These are phyloP conservation scores for Pythium oligandrum DNA, from an alignment of 352 stramenopile species.

Conservation along the genomic window DNA sequence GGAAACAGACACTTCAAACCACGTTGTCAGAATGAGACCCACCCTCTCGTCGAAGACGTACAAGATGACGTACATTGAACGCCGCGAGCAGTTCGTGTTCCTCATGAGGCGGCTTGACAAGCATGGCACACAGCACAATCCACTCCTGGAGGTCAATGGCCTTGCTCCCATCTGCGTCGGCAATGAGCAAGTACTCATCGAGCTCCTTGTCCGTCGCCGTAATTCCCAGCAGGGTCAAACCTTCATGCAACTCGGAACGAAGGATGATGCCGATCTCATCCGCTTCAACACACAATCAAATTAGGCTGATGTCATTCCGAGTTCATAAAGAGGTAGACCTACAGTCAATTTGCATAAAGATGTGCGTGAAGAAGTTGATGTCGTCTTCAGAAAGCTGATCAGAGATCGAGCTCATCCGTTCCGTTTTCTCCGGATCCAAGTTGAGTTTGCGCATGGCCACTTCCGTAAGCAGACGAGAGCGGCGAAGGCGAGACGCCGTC, in stretches of 20 bases:
- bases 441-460: constrained; percentile 63
- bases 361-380: constrained; percentile 61
- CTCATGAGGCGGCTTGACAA: constrained; percentile 49
- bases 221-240: constrained; percentile 49
- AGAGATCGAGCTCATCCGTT: constrained; percentile 54
- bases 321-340: constrained; percentile 1
- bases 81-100: constrained; percentile 43
- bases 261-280: constrained; percentile 63
- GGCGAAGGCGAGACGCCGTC: constrained; percentile 41
- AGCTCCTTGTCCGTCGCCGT: constrained; percentile 60
- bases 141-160: constrained; percentile 64
- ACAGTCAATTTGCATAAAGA: constrained; percentile 70
- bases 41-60: background rate
- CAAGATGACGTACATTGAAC: constrained; percentile 37
- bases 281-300: constrained; percentile 16
- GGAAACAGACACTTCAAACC: constrained; percentile 41
- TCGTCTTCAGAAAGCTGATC: constrained; percentile 49
- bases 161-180: constrained; percentile 60
- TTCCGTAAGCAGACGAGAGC: constrained; percentile 51
- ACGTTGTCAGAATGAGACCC: background rate
- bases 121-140: constrained; percentile 57
- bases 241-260: constrained; percentile 59
- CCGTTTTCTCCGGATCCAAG: constrained; percentile 51
- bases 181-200: constrained; percentile 58
- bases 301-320: background rate